phyloP scores from a whole-genome alignment of 192 early-diverging fungal genomes.

The Coemansia aciculifera region DNA sequence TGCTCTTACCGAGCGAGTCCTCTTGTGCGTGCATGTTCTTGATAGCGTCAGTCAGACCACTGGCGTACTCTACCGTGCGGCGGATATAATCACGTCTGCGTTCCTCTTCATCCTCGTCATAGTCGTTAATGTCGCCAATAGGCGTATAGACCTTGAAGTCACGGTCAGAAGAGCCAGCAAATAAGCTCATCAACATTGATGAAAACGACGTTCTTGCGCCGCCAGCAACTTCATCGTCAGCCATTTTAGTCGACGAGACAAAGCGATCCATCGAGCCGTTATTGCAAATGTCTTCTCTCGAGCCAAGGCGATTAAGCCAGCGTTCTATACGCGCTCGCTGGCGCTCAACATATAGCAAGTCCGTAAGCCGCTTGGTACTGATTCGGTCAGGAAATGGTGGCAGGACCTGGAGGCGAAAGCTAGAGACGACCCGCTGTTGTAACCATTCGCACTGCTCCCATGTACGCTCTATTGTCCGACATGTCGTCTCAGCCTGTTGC shows the following conservation, averaged over 20 bases:
- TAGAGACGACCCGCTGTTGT: slow-evolving; percentile 33
- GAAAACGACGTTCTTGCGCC: slow-evolving; percentile 39
- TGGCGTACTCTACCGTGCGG: slow-evolving; percentile 30
- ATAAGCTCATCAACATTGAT: slow-evolving; percentile 39
- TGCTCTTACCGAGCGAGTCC: slow-evolving; percentile 32
- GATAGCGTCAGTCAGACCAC: slow-evolving; percentile 28
- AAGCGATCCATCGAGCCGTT: slow-evolving; percentile 44
- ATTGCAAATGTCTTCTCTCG: slow-evolving; percentile 40
- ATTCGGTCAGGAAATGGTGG: slow-evolving; percentile 41
- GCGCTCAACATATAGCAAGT: slow-evolving; percentile 36
- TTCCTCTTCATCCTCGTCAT: slow-evolving; percentile 52
- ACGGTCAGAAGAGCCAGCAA: slow-evolving; percentile 27
- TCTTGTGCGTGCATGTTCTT: slow-evolving; percentile 37
- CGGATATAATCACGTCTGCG: slow-evolving; percentile 44
- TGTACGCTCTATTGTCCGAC: slow-evolving; percentile 43
- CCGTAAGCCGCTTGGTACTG: slow-evolving; percentile 14
- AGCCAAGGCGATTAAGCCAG: slow-evolving; percentile 50
- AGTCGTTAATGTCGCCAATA: slow-evolving; percentile 47
- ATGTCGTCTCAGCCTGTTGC: slow-evolving; percentile 6
- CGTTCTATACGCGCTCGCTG: slow-evolving; percentile 46
- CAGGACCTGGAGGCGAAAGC: slow-evolving; percentile 45
- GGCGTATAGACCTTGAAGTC: slow-evolving; percentile 43
- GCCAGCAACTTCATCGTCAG: slow-evolving; percentile 20
- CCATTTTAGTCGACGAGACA: slow-evolving; percentile 31
- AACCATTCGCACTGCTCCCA: slow-evolving; percentile 56